phyloP scores from a whole-genome alignment of 2,329 filamentous ascomycete species.

The Coniochaeta pulveracea region DNA sequence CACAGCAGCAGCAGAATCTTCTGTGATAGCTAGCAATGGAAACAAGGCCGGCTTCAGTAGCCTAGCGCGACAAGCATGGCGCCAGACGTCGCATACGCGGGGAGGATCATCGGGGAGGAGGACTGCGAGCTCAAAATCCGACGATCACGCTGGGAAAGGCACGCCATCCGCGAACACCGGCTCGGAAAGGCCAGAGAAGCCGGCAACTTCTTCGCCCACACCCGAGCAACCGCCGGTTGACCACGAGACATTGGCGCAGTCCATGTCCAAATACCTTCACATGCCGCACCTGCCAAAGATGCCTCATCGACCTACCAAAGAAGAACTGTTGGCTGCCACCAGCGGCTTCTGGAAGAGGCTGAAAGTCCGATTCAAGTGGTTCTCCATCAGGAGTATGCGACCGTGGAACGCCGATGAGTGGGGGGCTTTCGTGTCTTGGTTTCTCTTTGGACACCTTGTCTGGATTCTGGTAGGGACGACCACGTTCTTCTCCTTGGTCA shows the following conservation, averaged over 20 bases:
- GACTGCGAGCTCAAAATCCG: slow-evolving; percentile 14
- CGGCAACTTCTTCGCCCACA: slow-evolving; percentile 1
- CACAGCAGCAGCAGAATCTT: slow-evolving; percentile 25
- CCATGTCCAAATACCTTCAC: slow-evolving; percentile 49
- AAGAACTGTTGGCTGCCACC: slow-evolving; percentile 83
- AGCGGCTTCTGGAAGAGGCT: slow-evolving; percentile 87
- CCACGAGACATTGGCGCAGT: slow-evolving; percentile 32
- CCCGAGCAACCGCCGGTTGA: slow-evolving; percentile 7
- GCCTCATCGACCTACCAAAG: slow-evolving; percentile 83
- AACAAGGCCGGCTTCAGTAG: slow-evolving; percentile 21
- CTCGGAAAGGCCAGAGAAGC: slow-evolving; percentile 5
- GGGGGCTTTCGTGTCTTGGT: slow-evolving; percentile 90
- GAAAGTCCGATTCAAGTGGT: slow-evolving; percentile 93
- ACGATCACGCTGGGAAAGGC: slow-evolving; percentile 9
- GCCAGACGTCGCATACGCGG: slow-evolving; percentile 18
- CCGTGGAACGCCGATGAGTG: slow-evolving; percentile 97
- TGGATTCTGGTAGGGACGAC: slow-evolving; percentile 97
- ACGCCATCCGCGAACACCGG: slow-evolving; percentile 1
- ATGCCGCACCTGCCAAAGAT: slow-evolving; percentile 48
- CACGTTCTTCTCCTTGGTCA: slow-evolving; percentile 87
- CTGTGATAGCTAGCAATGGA: slow-evolving; percentile 13
- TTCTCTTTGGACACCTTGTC: slow-evolving; percentile 82
- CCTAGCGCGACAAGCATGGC: slow-evolving; percentile 25
- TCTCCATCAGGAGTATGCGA: slow-evolving; percentile 83
- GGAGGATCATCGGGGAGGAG: slow-evolving; percentile 12